A percentile compares a stretch with the other conserved stretches of the same genome.
These are phyloP conservation scores for Sesbania bispinosa DNA, from an alignment of 306 rosid species.

Conservation along the genomic window DNA sequence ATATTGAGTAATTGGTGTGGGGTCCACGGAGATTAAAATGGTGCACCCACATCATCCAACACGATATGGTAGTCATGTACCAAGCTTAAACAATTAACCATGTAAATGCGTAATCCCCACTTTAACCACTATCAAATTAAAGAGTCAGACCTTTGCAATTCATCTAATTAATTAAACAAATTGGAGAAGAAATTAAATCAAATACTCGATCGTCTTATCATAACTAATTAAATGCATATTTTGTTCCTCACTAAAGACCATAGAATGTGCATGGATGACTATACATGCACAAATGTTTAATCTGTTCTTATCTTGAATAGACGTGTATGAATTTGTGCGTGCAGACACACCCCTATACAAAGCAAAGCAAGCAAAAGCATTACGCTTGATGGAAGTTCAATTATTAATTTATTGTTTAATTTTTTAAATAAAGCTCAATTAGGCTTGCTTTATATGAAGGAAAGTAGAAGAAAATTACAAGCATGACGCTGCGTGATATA, in stretches of 20 bases:
- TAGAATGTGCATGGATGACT: not conserved
- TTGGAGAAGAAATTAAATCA: not conserved
- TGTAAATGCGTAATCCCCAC: conserved; percentile 15
- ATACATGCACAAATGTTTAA: conserved; percentile 16
- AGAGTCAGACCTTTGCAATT: too few species aligned
- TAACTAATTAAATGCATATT: not conserved
- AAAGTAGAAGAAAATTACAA: not conserved
- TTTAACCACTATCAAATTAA: too few species aligned
- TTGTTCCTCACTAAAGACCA: not conserved
- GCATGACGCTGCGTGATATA: not conserved
- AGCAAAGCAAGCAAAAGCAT: conserved; percentile 3
- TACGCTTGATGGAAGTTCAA: not conserved
- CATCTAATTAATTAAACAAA: not conserved
- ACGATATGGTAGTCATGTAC: too few species aligned
- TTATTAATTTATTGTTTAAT: not conserved
- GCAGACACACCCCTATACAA: not conserved
- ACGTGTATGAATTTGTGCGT: not conserved
- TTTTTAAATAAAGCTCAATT: not conserved
- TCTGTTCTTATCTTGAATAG: not conserved
- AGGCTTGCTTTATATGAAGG: not conserved
- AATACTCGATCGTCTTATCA: too few species aligned
- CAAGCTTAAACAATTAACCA: too few species aligned
- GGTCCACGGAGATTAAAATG: too few species aligned
- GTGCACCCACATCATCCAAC: too few species aligned
- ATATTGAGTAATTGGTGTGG: too few species aligned